These are phyloP conservation scores for Phytophthora melonis DNA, from an alignment of 352 stramenopile genomes.

Conservation along the genomic window DNA sequence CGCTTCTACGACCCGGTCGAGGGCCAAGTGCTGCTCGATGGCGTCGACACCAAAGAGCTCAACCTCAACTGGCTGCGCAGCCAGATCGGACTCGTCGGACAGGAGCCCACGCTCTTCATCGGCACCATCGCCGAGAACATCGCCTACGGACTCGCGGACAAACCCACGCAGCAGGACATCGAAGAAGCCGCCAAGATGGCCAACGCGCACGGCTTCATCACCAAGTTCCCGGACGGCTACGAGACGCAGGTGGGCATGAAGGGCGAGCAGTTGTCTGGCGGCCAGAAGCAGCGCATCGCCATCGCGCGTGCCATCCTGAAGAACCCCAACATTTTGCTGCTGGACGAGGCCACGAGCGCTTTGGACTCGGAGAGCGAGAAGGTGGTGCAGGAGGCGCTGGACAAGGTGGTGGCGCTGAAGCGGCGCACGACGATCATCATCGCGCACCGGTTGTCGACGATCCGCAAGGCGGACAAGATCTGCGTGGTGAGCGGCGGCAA, in stretches of 20 bases:
- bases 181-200: conserved; percentile 81
- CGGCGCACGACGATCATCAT: conserved; percentile 93
- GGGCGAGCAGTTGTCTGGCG: conserved; percentile 82
- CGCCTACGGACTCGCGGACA: conserved; percentile 46
- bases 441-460: conserved; percentile 94
- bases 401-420: conserved; percentile 67
- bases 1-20: conserved; percentile 72
- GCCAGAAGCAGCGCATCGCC: conserved; percentile 80
- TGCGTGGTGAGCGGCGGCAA: conserved; percentile 92
- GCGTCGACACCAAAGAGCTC: conserved; percentile 72
- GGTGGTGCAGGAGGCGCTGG: conserved; percentile 83
- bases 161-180: conserved; percentile 67
- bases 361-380: conserved; percentile 86
- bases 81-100: conserved; percentile 67
- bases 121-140: conserved; percentile 74
- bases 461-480: conserved; percentile 95
- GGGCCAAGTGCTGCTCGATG: conserved; percentile 76
- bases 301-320: too few relatives aligned
- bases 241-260: conserved; percentile 95
- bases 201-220: conserved; percentile 65
- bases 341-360: conserved; percentile 93
- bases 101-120: conserved; percentile 70
- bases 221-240: conserved; percentile 89
- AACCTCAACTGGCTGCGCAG: conserved; percentile 65
- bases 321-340: too few relatives aligned